Evolutionary conservation across 306 rosid genomes (phyloP).

Genomic region (Cajanus cajan): DNA sequence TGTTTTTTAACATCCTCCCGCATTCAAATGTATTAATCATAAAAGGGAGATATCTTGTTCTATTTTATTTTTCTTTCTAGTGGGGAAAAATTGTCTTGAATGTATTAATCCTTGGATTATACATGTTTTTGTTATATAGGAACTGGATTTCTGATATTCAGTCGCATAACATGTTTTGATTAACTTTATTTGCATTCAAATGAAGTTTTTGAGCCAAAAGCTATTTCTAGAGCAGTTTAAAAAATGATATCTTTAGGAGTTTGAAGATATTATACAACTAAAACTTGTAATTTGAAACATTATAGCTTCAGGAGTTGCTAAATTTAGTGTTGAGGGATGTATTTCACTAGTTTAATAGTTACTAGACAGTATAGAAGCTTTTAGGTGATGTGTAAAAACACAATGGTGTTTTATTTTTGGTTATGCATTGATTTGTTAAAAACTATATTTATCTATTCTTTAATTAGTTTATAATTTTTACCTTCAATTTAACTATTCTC

Average conservation of each 20-base stretch:
- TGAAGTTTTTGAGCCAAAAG: not conserved
- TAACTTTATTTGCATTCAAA: not conserved
- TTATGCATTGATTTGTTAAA: not conserved
- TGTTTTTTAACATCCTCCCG: not conserved
- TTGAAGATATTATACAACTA: not conserved
- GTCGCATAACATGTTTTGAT: not conserved
- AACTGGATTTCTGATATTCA: not conserved
- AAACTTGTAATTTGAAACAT: slow-evolving; percentile 2
- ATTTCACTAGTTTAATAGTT: not conserved
- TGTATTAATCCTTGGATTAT: no score
- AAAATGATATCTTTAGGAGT: not conserved
- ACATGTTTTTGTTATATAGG: not conserved
- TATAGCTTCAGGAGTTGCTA: not conserved
- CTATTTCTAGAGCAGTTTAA: not conserved
- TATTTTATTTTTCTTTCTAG: not conserved
- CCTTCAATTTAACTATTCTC: not conserved
- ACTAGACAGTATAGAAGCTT: not conserved
- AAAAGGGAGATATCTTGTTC: not conserved
- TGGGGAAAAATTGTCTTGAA: not conserved
- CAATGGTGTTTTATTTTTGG: not conserved
- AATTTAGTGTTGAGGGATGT: not conserved
- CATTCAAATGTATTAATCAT: not conserved
- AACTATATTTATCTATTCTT: not conserved
- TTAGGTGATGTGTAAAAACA: not conserved
- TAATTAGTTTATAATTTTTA: not conserved